A percentile compares a stretch with the other conserved stretches of the same genome.
Conservation (phyloP, 257 asterid species). For the Parsonsia alboflavescens region DNA sequence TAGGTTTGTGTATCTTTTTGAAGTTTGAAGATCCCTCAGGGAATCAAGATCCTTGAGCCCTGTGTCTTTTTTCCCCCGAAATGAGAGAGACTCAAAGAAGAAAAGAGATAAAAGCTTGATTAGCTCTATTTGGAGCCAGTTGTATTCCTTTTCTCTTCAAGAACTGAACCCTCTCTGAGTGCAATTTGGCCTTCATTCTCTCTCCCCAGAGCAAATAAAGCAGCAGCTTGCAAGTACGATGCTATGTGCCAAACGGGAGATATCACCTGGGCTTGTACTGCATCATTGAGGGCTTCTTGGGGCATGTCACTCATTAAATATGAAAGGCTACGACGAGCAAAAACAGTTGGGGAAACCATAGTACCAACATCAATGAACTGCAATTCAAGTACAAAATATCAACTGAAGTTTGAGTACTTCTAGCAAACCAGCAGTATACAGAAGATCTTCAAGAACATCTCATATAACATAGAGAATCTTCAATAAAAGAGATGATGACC, state of each 20-base stretch:
- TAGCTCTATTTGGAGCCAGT: constrained; percentile 24
- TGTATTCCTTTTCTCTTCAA: constrained; percentile 60
- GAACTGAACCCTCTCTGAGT: constrained; percentile 65
- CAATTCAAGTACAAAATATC: constrained; percentile 9
- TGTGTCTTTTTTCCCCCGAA: constrained; percentile 15
- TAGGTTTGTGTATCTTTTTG: constrained; percentile 4
- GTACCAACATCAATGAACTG: constrained; percentile 44
- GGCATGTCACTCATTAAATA: constrained; percentile 76
- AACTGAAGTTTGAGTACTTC: neutral
- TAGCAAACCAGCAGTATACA: neutral
- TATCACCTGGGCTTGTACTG: constrained; percentile 74
- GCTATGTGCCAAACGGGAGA: constrained; percentile 88
- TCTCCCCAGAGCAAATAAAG: constrained; percentile 71
- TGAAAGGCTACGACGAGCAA: constrained; percentile 49
- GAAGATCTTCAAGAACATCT: constrained; percentile 4
- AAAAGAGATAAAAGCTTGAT: constrained; percentile 6
- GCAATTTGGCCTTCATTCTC: constrained; percentile 85
- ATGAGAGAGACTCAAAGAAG: neutral
- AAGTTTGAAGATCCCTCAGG: constrained; percentile 20
- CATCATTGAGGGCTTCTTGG: constrained; percentile 76
- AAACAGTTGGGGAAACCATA: constrained; percentile 44
- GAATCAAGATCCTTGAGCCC: constrained; percentile 20
- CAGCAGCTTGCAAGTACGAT: constrained; percentile 71
- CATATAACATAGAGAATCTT: neutral
- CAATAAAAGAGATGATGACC: too few species aligned